Evolutionary conservation across 805 yeast species (phyloP).

Genomic region (Starmerella kuoi): DNA sequence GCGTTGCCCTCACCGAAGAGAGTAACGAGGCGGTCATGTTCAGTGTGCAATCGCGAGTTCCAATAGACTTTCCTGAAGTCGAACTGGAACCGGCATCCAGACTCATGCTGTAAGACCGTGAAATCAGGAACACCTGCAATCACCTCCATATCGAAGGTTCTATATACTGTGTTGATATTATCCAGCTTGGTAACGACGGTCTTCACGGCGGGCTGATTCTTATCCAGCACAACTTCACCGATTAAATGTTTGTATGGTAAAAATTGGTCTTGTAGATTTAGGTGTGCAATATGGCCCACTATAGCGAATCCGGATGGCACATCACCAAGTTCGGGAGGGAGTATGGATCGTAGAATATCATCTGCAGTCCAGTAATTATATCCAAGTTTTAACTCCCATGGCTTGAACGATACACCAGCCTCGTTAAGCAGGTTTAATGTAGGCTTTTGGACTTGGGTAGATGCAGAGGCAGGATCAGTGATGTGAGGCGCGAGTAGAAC

Average conservation of each 20-base stretch:
- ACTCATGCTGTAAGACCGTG: slow-evolving; percentile 73
- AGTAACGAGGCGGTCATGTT: slow-evolving; percentile 69
- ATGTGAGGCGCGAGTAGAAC: slow-evolving; percentile 44
- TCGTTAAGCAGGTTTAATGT: slow-evolving; percentile 39
- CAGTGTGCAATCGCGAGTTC: slow-evolving; percentile 91
- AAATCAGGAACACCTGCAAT: slow-evolving; percentile 68
- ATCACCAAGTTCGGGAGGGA: slow-evolving; percentile 65
- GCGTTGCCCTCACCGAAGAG: slow-evolving; percentile 53
- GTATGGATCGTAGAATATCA: slow-evolving; percentile 61
- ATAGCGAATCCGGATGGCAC: slow-evolving; percentile 83
- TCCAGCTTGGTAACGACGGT: slow-evolving; percentile 91
- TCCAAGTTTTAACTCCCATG: slow-evolving; percentile 45
- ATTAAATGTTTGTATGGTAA: slow-evolving; percentile 69
- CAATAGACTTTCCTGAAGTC: slow-evolving; percentile 93
- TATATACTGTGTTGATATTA: slow-evolving; percentile 70
- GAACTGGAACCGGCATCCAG: slow-evolving; percentile 72
- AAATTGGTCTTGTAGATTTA: slow-evolving; percentile 73
- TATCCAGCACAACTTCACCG: slow-evolving; percentile 83
- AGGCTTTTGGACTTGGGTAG: slow-evolving; percentile 31
- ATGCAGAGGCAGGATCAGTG: slow-evolving; percentile 25
- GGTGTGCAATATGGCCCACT: slow-evolving; percentile 92
- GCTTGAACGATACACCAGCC: slow-evolving; percentile 36
- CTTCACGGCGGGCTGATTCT: slow-evolving; percentile 49
- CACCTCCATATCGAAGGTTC: slow-evolving; percentile 90
- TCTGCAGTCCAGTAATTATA: slow-evolving; percentile 85